Percentiles rank a stretch among this genome's conserved stretches.
Conservation (phyloP, 1,284 basidiomycete genomes). For the Amylostereum chailletii region DNA sequence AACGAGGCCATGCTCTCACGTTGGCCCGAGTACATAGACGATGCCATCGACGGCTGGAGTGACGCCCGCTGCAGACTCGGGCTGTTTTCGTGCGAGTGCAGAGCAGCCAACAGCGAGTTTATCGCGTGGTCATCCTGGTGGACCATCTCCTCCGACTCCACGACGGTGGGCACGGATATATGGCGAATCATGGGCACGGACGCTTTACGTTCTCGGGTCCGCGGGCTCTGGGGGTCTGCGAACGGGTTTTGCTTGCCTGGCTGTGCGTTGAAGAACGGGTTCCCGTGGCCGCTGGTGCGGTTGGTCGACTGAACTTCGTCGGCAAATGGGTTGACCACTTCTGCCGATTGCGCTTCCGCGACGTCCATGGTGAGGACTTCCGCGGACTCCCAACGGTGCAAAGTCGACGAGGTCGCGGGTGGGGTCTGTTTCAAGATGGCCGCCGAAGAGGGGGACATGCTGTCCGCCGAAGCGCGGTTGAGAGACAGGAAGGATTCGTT, state of each 20-base stretch:
- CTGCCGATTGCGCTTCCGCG: slow-evolving; percentile 16
- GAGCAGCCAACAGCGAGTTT: too few species aligned
- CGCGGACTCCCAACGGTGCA: slow-evolving; percentile 64
- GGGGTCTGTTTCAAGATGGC: slow-evolving; percentile 49
- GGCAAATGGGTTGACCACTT: slow-evolving; percentile 31
- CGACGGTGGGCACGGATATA: too few species aligned
- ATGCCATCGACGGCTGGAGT: too few species aligned
- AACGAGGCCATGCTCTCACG: too few species aligned
- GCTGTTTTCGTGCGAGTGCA: too few species aligned
- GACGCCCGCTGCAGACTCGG: too few species aligned
- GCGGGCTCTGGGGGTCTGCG: slow-evolving; percentile 13
- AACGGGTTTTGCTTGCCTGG: slow-evolving; percentile 16
- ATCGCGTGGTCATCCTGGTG: too few species aligned
- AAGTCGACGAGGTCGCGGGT: slow-evolving; percentile 33
- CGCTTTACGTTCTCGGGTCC: too few species aligned
- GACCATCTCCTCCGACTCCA: too few species aligned
- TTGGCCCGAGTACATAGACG: too few species aligned
- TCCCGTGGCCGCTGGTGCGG: slow-evolving; percentile 28
- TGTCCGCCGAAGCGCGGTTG: slow-evolving; percentile 32
- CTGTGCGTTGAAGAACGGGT: slow-evolving; percentile 59
- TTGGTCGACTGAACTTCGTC: slow-evolving; percentile 19
- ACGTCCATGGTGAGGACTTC: slow-evolving; percentile 47
- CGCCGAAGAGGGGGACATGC: slow-evolving; percentile 26
- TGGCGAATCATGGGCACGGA: too few species aligned
- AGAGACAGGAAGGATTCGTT: slow-evolving; percentile 44